Percentiles rank a stretch among this genome's conserved stretches.
Conservation (phyloP, 768 basidiomycete genomes). For the Dentipellis fragilis region DNA sequence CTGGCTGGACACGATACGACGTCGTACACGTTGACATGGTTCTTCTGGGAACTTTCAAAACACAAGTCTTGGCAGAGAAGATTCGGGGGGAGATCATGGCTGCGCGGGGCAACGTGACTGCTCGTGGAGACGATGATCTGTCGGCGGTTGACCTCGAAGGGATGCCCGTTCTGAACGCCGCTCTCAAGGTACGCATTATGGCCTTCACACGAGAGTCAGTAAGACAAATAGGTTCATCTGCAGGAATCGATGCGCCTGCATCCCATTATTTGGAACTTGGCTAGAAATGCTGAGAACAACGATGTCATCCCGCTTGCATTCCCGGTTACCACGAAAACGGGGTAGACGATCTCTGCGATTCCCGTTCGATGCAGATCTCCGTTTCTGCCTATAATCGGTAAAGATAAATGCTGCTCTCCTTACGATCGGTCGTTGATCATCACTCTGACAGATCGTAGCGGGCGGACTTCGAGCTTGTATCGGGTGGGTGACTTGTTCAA, state of each 20-base stretch:
- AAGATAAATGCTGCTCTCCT: background rate
- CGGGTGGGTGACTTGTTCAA: background rate
- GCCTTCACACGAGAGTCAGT: background rate
- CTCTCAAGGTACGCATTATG: slow-evolving; percentile 5
- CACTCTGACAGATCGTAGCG: slow-evolving; percentile 1
- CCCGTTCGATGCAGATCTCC: slow-evolving; percentile 7
- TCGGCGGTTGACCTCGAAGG: slow-evolving; percentile 6
- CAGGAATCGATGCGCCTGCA: slow-evolving; percentile 13
- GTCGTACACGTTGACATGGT: slow-evolving; percentile 7
- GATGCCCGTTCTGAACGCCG: slow-evolving; percentile 9
- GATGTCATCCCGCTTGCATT: slow-evolving; percentile 13
- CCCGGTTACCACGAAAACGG: slow-evolving; percentile 7
- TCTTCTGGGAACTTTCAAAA: slow-evolving; percentile 11
- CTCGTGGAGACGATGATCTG: background rate
- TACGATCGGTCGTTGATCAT: background rate
- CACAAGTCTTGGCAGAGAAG: slow-evolving; percentile 6
- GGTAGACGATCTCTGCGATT: slow-evolving; percentile 3
- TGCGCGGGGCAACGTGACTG: background rate
- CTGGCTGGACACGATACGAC: slow-evolving; percentile 14
- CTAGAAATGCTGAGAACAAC: slow-evolving; percentile 4
- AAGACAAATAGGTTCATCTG: background rate
- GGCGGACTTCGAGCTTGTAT: slow-evolving; percentile 6
- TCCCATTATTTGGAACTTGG: slow-evolving; percentile 6
- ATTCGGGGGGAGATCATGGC: slow-evolving; percentile 8
- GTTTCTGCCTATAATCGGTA: slow-evolving; percentile 8